Conservation (phyloP, 768 basidiomycete species). For the Crucibulum laeve region DNA sequence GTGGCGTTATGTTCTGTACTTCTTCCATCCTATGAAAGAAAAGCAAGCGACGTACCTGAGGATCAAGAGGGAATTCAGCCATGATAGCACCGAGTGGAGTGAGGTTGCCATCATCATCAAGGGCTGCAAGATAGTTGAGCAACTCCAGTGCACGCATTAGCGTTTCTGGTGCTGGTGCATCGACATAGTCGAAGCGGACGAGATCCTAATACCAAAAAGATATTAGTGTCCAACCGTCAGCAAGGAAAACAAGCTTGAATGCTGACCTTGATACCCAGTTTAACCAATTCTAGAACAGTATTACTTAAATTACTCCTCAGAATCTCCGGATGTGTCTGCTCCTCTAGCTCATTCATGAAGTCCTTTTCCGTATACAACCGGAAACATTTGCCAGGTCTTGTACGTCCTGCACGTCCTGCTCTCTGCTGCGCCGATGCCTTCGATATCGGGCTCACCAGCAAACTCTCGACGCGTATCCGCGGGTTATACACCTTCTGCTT, state of each 20-base stretch:
- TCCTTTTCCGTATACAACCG: conserved; percentile 95
- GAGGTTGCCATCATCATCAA: conserved; percentile 92
- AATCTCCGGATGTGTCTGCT: conserved; percentile 97
- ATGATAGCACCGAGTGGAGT: conserved; percentile 85
- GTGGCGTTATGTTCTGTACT: conserved; percentile 2
- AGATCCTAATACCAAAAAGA: conserved; percentile 53
- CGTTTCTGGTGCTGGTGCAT: conserved; percentile 93
- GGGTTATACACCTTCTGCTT: conserved; percentile 99
- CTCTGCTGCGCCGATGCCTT: conserved; percentile 96
- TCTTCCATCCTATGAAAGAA: not conserved
- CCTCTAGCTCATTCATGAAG: conserved; percentile 92
- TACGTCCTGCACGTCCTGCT: conserved; percentile 94
- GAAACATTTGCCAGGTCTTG: conserved; percentile 96
- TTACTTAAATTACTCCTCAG: conserved; percentile 90
- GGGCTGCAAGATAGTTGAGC: conserved; percentile 85
- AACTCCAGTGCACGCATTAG: conserved; percentile 95
- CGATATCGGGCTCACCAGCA: conserved; percentile 92
- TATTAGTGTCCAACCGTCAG: not conserved
- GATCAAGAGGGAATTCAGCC: conserved; percentile 99
- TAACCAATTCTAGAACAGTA: conserved; percentile 89
- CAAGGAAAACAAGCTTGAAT: conserved; percentile 1
- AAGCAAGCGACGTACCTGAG: conserved; percentile 56
- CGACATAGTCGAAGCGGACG: conserved; percentile 84
- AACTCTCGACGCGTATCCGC: conserved; percentile 89
- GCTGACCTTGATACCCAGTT: conserved; percentile 81